Evolutionary conservation across 1,139 yeast genomes (phyloP), one percentile per base, ranked within the genome.

Genomic region (Magnusiomyces paraingens): DNA sequence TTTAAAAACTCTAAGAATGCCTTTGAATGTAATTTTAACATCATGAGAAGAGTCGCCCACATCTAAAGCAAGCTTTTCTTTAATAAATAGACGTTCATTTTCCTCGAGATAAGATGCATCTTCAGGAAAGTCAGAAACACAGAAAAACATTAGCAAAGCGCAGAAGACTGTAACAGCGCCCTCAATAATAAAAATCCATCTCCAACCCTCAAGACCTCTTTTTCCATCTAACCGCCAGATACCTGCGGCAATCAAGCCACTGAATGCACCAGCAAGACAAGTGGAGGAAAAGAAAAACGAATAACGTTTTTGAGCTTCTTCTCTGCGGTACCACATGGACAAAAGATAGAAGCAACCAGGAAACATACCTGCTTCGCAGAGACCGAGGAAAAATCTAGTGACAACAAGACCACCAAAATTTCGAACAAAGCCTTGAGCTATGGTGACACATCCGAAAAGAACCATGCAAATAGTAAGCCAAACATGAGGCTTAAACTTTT

Each of bases 251-350:
- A 87, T 78, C 52, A 88, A 80, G 55, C 95, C 94, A 54, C 89
- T 86, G 69, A 86, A 86, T 2, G 91, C 95, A 65, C 93, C 90
- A 26, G 91, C 86, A 57, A 85, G 74, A 62, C 84, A 78, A 14
- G 88, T 81, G 50, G 88, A 84, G 47, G 85, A 56, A 69, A 84
- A 84, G 68, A 85, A 85, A 51, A 82, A 78, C 12, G 84, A 78
- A 65, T 82, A 83, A 54, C 93, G 72, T 64, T 82, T 78, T 67
- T 83, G 90, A 15, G 87, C 80, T 67, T 85, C 91, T 15, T 69
- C 71, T 55, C 83, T 75, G 39, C 83, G 73, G 67, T 73, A 73
- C 74, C 76, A 74, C 68, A 70, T 69, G 40, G 86, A 73, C 60
- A 84, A 73, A 54, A 84, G 75, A 65, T 84, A 84, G 66, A 85